These are phyloP conservation scores for Melastoma malabathricum DNA, from an alignment of 345 rosid genomes.

Conservation along the genomic window DNA sequence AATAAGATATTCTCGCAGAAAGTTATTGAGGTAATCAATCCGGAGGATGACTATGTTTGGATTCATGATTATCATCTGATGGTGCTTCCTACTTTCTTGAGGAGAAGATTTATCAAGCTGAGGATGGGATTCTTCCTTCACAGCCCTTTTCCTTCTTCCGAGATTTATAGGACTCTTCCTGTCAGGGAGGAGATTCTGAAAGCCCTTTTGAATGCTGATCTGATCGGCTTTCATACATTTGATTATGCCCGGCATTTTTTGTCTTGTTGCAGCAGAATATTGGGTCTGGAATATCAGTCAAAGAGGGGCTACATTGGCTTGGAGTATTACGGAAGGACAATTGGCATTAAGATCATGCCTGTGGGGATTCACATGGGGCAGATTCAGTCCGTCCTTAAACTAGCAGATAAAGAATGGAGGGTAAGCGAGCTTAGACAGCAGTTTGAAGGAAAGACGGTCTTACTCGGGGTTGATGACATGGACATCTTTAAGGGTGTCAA, in stretches of 20 bases:
- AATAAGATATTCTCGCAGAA: constrained; percentile 59
- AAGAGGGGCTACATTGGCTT: constrained; percentile 65
- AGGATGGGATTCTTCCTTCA: constrained; percentile 75
- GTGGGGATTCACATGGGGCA: constrained; percentile 75
- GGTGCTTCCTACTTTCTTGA: constrained; percentile 68
- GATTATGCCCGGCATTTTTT: constrained; percentile 94
- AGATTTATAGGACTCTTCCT: constrained; percentile 63
- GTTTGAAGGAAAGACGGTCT: constrained; percentile 53
- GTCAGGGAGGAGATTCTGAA: constrained; percentile 66
- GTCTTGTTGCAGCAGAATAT: constrained; percentile 65
- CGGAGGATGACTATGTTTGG: constrained; percentile 71
- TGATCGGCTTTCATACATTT: constrained; percentile 73
- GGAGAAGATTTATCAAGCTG: constrained; percentile 49
- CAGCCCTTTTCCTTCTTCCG: constrained; percentile 68
- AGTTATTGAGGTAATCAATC: constrained; percentile 64
- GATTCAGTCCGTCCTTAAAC: constrained; percentile 49
- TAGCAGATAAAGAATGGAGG: constrained; percentile 62
- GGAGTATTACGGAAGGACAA: constrained; percentile 66
- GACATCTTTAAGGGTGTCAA: constrained; percentile 69
- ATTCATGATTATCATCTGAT: constrained; percentile 74
- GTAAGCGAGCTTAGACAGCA: constrained; percentile 54
- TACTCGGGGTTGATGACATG: constrained; percentile 78
- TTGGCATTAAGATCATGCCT: constrained; percentile 74
- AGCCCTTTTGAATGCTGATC: constrained; percentile 60
- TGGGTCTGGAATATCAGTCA: constrained; percentile 64